A percentile compares a stretch with the other conserved stretches of the same genome.
Conservation (phyloP, 2,329 filamentous ascomycete species). For the Ambrosiella cleistominuta region DNA sequence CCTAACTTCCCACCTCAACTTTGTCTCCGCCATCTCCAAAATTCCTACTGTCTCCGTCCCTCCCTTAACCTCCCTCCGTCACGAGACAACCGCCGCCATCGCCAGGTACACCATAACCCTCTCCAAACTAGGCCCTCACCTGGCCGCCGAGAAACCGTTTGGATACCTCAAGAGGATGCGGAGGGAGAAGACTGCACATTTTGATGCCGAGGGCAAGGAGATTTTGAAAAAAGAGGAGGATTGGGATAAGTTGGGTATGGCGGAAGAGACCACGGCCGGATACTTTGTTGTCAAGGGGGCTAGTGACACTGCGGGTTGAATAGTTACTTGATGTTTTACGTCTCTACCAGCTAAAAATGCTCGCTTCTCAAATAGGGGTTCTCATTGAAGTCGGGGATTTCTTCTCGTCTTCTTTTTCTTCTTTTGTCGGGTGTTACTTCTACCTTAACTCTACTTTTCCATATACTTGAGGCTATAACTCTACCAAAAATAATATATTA, state of each 20-base stretch:
- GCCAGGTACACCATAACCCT: slow-evolving; percentile 41
- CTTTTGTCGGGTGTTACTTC: background rate
- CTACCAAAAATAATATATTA: background rate
- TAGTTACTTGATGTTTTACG: background rate
- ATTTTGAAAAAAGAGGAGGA: slow-evolving; percentile 27
- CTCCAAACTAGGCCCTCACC: slow-evolving; percentile 34
- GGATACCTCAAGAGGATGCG: slow-evolving; percentile 34
- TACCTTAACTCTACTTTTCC: background rate
- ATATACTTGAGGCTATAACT: background rate
- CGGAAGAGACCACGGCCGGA: slow-evolving; percentile 46
- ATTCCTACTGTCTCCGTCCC: slow-evolving; percentile 32
- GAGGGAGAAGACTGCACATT: background rate
- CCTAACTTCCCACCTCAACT: slow-evolving; percentile 68
- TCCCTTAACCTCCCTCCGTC: slow-evolving; percentile 62
- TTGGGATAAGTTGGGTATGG: slow-evolving; percentile 54
- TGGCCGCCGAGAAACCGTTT: slow-evolving; percentile 42
- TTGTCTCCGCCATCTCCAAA: slow-evolving; percentile 57
- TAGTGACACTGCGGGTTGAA: slow-evolving; percentile 20
- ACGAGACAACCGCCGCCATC: slow-evolving; percentile 53
- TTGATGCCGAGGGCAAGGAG: background rate
- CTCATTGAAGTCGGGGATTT: background rate
- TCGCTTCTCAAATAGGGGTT: background rate
- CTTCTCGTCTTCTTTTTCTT: background rate
- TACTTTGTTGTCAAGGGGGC: slow-evolving; percentile 63
- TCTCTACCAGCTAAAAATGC: too few relatives aligned